Percentiles rank a stretch among this genome's conserved stretches.
Conservation (phyloP, 805 yeast species). For the Zygotorulaspora chibaensis region DNA sequence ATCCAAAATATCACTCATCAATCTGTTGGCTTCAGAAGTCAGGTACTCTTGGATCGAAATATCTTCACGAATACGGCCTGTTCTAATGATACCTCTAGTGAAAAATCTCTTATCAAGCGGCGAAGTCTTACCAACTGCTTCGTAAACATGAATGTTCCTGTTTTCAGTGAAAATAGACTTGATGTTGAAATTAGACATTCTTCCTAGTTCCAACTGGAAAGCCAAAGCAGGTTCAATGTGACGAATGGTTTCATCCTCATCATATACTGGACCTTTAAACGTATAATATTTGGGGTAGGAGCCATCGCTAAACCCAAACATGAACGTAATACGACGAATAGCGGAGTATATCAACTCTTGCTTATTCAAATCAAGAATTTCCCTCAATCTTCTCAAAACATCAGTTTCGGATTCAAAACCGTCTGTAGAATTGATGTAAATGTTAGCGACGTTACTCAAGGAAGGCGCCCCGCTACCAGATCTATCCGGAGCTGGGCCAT, state of each 20-base stretch:
- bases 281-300: slow-evolving; percentile 93
- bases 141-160: slow-evolving; percentile 95
- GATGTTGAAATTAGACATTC: slow-evolving; percentile 91
- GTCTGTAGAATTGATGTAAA: slow-evolving; percentile 68
- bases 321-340: slow-evolving; percentile 90
- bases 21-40: slow-evolving; percentile 92
- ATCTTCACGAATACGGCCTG: slow-evolving; percentile 91
- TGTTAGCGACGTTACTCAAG: slow-evolving; percentile 76
- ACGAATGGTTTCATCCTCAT: slow-evolving; percentile 89
- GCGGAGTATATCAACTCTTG: slow-evolving; percentile 67
- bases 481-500: slow-evolving; percentile 51
- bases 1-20: slow-evolving; percentile 93
- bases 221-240: slow-evolving; percentile 98
- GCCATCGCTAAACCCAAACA: slow-evolving; percentile 79
- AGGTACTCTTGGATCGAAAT: slow-evolving; percentile 89
- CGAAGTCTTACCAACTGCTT: slow-evolving; percentile 91
- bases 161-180: slow-evolving; percentile 94
- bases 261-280: slow-evolving; percentile 80
- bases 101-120: slow-evolving; percentile 92
- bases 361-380: slow-evolving; percentile 60
- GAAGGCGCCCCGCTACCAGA: slow-evolving; percentile 33
- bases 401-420: slow-evolving; percentile 71
- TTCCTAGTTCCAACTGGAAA: slow-evolving; percentile 90
- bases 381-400: slow-evolving; percentile 56
- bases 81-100: slow-evolving; percentile 94